Base-by-base conservation (phyloP, 371 early-diverging fungal genomes). In the Zopfochytrium polystomum region DNA sequence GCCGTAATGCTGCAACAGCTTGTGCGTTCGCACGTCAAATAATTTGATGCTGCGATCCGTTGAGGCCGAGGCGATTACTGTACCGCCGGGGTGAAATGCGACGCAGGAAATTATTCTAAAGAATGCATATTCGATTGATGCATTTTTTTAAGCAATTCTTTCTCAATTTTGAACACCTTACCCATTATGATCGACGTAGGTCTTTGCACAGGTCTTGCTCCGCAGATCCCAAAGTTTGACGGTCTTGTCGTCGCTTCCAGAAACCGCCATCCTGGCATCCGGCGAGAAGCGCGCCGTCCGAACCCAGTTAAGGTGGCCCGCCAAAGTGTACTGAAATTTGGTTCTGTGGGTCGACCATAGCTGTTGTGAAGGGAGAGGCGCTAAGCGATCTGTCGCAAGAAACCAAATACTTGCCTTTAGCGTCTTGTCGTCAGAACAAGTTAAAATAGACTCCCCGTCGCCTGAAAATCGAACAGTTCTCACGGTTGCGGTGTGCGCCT, bases 291-390 rank as follows among this genome's bases (percentile, higher is more conserved):
- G 31, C 1, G 75, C 81, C 4, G 77, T 58, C 35, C 80, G 65
- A 5, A 82, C 81, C 82, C 81, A 81, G 62, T 81, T 82, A 54
- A 76, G 44, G 52, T 82, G 82, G 1, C 81, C 81, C 11, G 75
- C 52, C 15, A 81, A 65, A 0, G 82, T 73, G 62, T 60, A 71
- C 54, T 70, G 72, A 55, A 81, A 81, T 38, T 77, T 77, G 15
- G 80, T 69, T 9, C 78, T 61, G 27, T 74, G 63, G 0, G 71
- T 71, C 9, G 80, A 69, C 81, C 81, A 81, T 1, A 79, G 20
- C 77, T 80, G 45, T 38, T 7, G 5, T 22, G n/a, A n/a, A 38
- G 22, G 26, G 1, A 5, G 27, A 18, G 13, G 38, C 44, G 13
- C 22, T 31, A 18, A 29, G 23, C 2, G 15, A 15, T 27, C 22